Base-by-base conservation (phyloP, 495 filamentous ascomycete genomes). In the Terfezia boudieri region DNA sequence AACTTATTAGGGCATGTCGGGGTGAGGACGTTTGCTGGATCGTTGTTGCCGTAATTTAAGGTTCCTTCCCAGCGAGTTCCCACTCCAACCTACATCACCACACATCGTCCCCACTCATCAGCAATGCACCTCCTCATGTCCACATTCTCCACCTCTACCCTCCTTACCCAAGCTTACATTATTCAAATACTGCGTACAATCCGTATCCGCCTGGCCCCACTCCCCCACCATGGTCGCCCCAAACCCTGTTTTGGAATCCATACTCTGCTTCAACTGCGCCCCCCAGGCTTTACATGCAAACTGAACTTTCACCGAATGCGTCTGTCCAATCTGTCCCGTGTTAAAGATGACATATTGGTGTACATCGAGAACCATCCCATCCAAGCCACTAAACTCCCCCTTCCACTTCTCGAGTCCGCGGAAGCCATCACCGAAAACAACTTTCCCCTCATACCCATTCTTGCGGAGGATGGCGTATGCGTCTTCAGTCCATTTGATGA, bases 121-220 rank as follows among this genome's bases (percentile, higher is more conserved):
- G 23, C 11, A 9, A 11, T 32, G 17, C 48, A 23, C 10, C 6
- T 35, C 32, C 14, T 41, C 37, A 49, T 50, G 11, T 14, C 43
- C n/a, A 49, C 43, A 49, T n/a, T 49, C 43, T 49, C 20, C 8
- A n/a, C 4, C 48, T 10, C 23, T 2, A 49, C 48, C 43, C 16
- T 36, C 17, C 11, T 38, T 20, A 32, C 26, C 26, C 26, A 32
- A n/a, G 55, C 54, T 41, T 57, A 64, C 86, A 66, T 95, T 86
- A 67, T 93, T 96, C 56, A 99, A 74, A 62, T 87, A 79, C 59
- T 74, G 58, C 2, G 86, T 78, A 70, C 92, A 99, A 69, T 99
- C 92, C 11, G 92, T 96, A 65, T 99, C 92, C 48, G 92, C 89
- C 73, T 96, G 90, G 4, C 81, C 86, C 86, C 87, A 99, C 74